Percentiles rank a stretch among this genome's conserved stretches.
Evolutionary conservation across 768 basidiomycete genomes (phyloP).

Genomic region (Termitomyces sp.): DNA sequence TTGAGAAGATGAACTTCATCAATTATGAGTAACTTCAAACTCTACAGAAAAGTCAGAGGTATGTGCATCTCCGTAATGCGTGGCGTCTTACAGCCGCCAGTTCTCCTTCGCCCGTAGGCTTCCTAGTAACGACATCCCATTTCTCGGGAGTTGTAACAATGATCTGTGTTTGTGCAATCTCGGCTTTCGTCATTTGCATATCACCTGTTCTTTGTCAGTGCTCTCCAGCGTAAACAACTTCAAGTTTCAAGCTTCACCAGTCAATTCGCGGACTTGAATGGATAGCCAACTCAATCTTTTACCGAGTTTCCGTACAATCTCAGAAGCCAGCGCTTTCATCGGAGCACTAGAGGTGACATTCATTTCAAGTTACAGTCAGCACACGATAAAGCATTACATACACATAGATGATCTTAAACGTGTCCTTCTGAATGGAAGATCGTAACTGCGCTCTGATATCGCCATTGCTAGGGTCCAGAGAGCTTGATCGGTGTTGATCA

Average conservation of each 20-base stretch:
- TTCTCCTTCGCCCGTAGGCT: slow-evolving; percentile 95
- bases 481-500: slow-evolving; percentile 52
- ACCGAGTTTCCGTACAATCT: slow-evolving; percentile 91
- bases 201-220: slow-evolving; percentile 52
- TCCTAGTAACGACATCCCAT: slow-evolving; percentile 98
- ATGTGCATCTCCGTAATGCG: neutral
- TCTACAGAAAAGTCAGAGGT: slow-evolving; percentile 39
- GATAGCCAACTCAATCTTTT: slow-evolving; percentile 87
- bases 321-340: slow-evolving; percentile 96
- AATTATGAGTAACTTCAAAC: slow-evolving; percentile 90
- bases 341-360: slow-evolving; percentile 61
- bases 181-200: slow-evolving; percentile 93
- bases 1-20: slow-evolving; percentile 97
- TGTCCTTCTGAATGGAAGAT: slow-evolving; percentile 56
- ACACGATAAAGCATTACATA: slow-evolving; percentile 27
- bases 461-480: slow-evolving; percentile 5
- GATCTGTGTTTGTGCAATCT: slow-evolving; percentile 93
- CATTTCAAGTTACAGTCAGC: neutral
- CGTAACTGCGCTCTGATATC: slow-evolving; percentile 28
- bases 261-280: slow-evolving; percentile 86
- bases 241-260: slow-evolving; percentile 45
- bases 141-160: slow-evolving; percentile 99
- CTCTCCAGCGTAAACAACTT: neutral
- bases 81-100: slow-evolving; percentile 73
- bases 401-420: slow-evolving; percentile 98